Evolutionary conservation across 2,329 filamentous ascomycete species (phyloP), one percentile per base, ranked within the genome.

Genomic region (Colletotrichum camelliae): DNA sequence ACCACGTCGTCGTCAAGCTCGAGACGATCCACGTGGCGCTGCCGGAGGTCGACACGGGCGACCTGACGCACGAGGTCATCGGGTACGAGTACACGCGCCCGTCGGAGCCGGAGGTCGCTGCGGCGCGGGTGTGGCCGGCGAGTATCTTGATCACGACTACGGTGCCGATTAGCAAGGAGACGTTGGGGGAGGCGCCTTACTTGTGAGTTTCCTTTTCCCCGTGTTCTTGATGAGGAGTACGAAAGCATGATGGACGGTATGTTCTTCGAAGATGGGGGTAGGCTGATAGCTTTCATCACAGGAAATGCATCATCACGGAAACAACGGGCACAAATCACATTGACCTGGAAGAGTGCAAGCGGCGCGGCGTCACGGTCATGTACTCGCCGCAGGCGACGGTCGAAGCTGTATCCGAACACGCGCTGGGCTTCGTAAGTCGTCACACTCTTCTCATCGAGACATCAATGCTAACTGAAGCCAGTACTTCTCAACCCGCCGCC

Each of bases 111-210:
- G 69, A 57, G 2, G 37, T 77, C 7, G 67, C 55, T n/a, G 75
- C 72, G 35, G 72, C 77, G 18, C 66, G 77, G 52, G 76, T 80
- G 57, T 77, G 67, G 33, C 76, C 81, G 52, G 81, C 81, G 10
- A 79, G 80, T 66, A 77, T 82, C 39, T 67, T 81, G 16, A 78
- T 82, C 48, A 79, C 77, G n/a, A 78, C 80, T 4, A 78, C 77
- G 2, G 77, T 80, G 27, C 77, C 77, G 7, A 72, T 82, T 13
- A 74, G 72, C 9, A 76, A 68, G 5, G 70, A 77, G 37, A 77
- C 72, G 4, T 29, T 80, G 12, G 73, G 64, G 4, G 75, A 77
- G 29, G 79, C 79, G 55, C 78, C 79, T 27, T 74, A 80, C 31
- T 52, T 80, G 79, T 80, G 24, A 71, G 78, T 76, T 0, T 21